Percentiles rank a stretch among this genome's conserved stretches.
These are phyloP conservation scores for Uronychia setigera DNA, from an alignment of 73 alveolate genomes.

Conservation along the genomic window DNA sequence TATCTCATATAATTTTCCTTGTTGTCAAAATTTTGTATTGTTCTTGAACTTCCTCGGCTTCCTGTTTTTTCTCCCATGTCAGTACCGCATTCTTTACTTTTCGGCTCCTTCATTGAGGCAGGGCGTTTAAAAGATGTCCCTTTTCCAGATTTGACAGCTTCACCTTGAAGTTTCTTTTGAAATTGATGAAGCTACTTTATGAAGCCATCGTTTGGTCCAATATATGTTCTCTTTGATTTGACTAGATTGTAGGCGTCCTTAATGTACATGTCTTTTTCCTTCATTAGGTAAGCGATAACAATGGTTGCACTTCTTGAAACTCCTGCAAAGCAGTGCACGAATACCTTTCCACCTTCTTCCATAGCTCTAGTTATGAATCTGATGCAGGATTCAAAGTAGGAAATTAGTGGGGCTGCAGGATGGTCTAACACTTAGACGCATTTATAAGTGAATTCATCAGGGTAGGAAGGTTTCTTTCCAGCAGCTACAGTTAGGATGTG, in stretches of 20 bases:
- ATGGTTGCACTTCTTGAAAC: slow-evolving; percentile 69
- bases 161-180: slow-evolving; percentile 32
- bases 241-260: slow-evolving; percentile 54
- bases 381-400: slow-evolving; percentile 36
- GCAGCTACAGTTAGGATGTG: slow-evolving; percentile 66
- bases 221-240: slow-evolving; percentile 60
- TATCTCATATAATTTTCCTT: no score
- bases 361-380: slow-evolving; percentile 65
- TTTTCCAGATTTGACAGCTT: no score
- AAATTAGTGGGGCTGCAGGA: slow-evolving; percentile 40
- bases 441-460: slow-evolving; percentile 59
- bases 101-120: no score
- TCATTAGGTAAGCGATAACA: slow-evolving; percentile 70
- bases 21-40: no score
- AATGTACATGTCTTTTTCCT: slow-evolving; percentile 54
- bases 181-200: slow-evolving; percentile 31
- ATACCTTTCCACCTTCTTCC: slow-evolving; percentile 54
- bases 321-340: slow-evolving; percentile 88
- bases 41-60: no score
- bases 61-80: no score
- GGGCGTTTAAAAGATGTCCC: no score
- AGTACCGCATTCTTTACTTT: no score
- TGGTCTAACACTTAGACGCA: slow-evolving; percentile 57
- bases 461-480: slow-evolving; percentile 53
- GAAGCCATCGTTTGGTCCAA: slow-evolving; percentile 76